Evolutionary conservation across 192 early-diverging fungal genomes (phyloP).

Genomic region (Coemansia sp.): DNA sequence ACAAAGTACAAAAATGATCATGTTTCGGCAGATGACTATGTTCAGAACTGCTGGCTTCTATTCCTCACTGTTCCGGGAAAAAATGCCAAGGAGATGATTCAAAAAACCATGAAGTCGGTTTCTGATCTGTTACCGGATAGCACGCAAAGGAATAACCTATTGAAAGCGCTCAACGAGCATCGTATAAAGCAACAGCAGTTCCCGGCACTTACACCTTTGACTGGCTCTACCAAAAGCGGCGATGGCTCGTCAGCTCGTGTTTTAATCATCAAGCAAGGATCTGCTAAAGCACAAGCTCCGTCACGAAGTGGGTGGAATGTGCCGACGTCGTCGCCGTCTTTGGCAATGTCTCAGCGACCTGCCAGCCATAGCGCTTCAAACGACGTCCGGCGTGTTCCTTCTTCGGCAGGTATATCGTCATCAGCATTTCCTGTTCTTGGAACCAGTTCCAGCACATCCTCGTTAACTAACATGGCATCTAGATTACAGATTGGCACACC

Average conservation of each 20-base stretch:
- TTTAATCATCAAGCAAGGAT: conserved; percentile 28
- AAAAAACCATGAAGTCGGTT: conserved; percentile 39
- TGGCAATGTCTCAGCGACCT: background rate
- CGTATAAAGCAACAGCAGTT: conserved; percentile 50
- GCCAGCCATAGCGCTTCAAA: too few relatives aligned
- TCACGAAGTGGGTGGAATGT: conserved; percentile 6
- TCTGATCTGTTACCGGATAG: conserved; percentile 25
- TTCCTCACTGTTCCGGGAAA: conserved; percentile 47
- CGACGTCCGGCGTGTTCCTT: too few relatives aligned
- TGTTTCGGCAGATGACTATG: conserved; percentile 32
- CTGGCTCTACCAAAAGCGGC: conserved; percentile 4
- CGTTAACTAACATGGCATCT: conserved; percentile 10
- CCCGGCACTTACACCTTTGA: conserved; percentile 37
- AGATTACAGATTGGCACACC: conserved; percentile 6
- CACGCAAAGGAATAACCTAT: conserved; percentile 13
- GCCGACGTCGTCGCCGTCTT: conserved; percentile 3
- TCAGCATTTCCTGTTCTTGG: too few relatives aligned
- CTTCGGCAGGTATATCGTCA: too few relatives aligned
- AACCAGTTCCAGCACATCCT: background rate
- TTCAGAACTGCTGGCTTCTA: conserved; percentile 45
- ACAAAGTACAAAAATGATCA: conserved; percentile 29
- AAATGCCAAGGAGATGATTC: conserved; percentile 50
- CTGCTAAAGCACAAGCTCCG: background rate
- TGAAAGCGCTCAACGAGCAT: conserved; percentile 28
- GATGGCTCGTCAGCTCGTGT: conserved; percentile 17